phyloP scores from a whole-genome alignment of 2,329 filamentous ascomycete genomes.

The Anthostomella pinea region DNA sequence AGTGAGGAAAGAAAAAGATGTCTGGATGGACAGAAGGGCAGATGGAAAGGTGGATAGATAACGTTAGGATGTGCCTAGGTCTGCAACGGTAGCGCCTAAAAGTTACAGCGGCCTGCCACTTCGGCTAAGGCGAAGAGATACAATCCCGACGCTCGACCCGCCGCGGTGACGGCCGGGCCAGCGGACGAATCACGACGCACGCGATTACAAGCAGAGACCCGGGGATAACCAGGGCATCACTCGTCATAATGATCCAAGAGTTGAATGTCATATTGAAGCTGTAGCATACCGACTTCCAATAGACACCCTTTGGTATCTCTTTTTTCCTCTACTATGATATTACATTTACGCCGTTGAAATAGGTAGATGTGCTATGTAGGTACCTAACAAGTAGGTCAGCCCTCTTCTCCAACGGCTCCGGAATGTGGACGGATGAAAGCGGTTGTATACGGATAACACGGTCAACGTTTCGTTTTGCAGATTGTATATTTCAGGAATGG shows the following conservation, averaged over 20 bases:
- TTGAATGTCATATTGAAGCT: too few relatives aligned
- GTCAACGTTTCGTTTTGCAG: too few relatives aligned
- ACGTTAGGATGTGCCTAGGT: too few relatives aligned
- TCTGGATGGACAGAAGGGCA: constrained; percentile 11
- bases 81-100: too few relatives aligned
- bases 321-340: too few relatives aligned
- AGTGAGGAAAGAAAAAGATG: constrained; percentile 9
- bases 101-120: constrained; percentile 18
- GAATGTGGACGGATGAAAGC: constrained; percentile 21
- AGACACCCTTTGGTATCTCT: too few relatives aligned
- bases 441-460: constrained; percentile 12
- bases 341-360: too few relatives aligned
- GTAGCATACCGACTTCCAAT: too few relatives aligned
- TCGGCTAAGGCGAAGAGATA: constrained; percentile 26
- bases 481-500: too few relatives aligned
- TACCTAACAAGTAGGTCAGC: too few relatives aligned
- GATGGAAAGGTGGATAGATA: constrained; percentile 39
- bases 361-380: too few relatives aligned
- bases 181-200: constrained; percentile 31
- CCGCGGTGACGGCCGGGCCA: constrained; percentile 26
- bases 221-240: constrained; percentile 10
- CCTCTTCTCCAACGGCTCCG: constrained; percentile 7
- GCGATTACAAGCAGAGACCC: constrained; percentile 27
- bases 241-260: constrained; percentile 1
- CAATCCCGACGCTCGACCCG: constrained; percentile 13